Percentiles rank a stretch among this genome's conserved stretches.
Conservation (phyloP, 1,139 yeast species). For the Pneumocystis wakefieldiae region DNA sequence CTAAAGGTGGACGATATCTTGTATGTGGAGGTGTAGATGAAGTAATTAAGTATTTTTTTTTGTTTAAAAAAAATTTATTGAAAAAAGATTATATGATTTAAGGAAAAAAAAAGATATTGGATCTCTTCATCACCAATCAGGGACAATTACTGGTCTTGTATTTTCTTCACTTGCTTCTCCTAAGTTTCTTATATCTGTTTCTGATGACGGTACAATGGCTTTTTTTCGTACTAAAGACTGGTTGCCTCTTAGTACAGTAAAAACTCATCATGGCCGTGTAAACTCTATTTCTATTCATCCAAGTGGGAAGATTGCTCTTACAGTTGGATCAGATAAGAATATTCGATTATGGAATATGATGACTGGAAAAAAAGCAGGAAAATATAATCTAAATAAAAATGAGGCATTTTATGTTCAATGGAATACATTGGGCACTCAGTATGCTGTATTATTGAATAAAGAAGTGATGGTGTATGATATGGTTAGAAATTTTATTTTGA, state of each 20-base stretch:
- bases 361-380: constrained; percentile 87
- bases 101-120: constrained; percentile 92
- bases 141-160: constrained; percentile 62
- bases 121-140: constrained; percentile 74
- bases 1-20: constrained; percentile 65
- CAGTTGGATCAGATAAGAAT: constrained; percentile 73
- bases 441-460: constrained; percentile 58
- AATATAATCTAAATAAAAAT: constrained; percentile 19
- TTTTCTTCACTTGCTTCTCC: constrained; percentile 40
- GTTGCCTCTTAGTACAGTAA: constrained; percentile 79
- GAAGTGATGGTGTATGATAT: constrained; percentile 49
- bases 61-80: not conserved
- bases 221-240: constrained; percentile 95
- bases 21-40: constrained; percentile 96
- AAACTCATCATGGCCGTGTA: constrained; percentile 41
- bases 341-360: constrained; percentile 85
- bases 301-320: constrained; percentile 77
- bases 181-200: constrained; percentile 48
- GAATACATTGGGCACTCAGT: constrained; percentile 43
- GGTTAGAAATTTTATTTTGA: constrained; percentile 39
- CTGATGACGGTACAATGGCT: constrained; percentile 78
- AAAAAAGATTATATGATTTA: constrained; percentile 52
- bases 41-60: constrained; percentile 42
- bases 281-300: constrained; percentile 85
- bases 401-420: constrained; percentile 24